Evolutionary conservation across 106 monocot genomes (phyloP).

Genomic region (Dendrobium officinale): DNA sequence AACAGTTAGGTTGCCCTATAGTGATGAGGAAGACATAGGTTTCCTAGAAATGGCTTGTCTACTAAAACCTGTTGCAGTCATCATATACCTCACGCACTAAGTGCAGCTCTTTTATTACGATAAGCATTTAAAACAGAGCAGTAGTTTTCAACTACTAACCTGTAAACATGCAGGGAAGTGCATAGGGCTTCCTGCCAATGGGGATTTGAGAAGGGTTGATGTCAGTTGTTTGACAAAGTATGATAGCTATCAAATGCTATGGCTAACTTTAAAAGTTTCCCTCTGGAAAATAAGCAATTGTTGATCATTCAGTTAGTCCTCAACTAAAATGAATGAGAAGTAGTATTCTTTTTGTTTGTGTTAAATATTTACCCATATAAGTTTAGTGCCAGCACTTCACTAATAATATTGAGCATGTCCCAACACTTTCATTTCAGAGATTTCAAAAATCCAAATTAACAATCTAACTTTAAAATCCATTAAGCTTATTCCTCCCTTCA

Average conservation of each 20-base stretch:
- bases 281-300: neutral
- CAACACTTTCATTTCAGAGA: too few species aligned
- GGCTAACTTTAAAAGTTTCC: neutral
- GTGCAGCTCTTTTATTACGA: neutral
- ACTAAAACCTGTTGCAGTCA: neutral
- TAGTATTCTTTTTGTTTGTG: too few species aligned
- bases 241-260: neutral
- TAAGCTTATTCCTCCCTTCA: too few species aligned
- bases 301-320: too few species aligned
- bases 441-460: too few species aligned
- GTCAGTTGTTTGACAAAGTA: neutral
- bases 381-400: too few species aligned
- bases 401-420: too few species aligned
- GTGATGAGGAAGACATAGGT: neutral
- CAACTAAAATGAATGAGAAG: too few species aligned
- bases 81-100: neutral
- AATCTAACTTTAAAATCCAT: too few species aligned
- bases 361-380: too few species aligned
- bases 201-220: neutral
- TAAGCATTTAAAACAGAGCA: neutral
- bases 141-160: neutral
- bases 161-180: neutral
- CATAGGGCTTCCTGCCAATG: neutral
- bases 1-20: neutral
- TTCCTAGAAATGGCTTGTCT: neutral